phyloP scores from a whole-genome alignment of 2,329 filamentous ascomycete genomes.

The Phyllosticta paracitricarpa region DNA sequence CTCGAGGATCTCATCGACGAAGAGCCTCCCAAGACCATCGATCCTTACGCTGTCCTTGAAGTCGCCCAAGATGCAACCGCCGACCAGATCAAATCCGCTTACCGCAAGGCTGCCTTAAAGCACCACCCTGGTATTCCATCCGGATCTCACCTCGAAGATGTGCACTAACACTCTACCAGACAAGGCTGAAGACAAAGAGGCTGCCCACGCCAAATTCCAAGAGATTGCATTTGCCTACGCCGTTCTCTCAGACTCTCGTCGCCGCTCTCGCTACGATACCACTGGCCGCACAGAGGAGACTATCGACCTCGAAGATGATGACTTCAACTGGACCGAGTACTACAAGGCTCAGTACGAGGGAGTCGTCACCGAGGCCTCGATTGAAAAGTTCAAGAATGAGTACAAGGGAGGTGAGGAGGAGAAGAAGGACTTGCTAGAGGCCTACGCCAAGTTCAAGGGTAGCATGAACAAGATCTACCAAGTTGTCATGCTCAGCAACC shows the following conservation, averaged over 20 bases:
- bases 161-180: conserved; percentile 22
- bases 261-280: conserved; percentile 65
- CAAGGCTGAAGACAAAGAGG: conserved; percentile 52
- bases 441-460: conserved; percentile 65
- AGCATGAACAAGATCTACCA: conserved; percentile 71
- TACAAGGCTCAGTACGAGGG: conserved; percentile 77
- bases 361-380: conserved; percentile 61
- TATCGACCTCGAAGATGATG: conserved; percentile 56
- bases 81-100: conserved; percentile 78
- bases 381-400: conserved; percentile 62
- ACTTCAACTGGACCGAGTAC: conserved; percentile 83
- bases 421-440: conserved; percentile 61
- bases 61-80: conserved; percentile 61
- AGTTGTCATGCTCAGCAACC: conserved; percentile 75
- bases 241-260: conserved; percentile 70
- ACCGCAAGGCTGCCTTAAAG: conserved; percentile 80
- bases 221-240: conserved; percentile 89
- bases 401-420: conserved; percentile 89
- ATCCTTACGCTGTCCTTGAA: conserved; percentile 71
- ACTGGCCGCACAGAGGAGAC: conserved; percentile 84
- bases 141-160: conserved; percentile 11
- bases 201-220: conserved; percentile 76
- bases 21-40: conserved; percentile 56
- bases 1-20: conserved; percentile 43
- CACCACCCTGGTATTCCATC: conserved; percentile 55